Evolutionary conservation across 1,139 yeast genomes (phyloP).

Genomic region (Yamadazyma sp.): DNA sequence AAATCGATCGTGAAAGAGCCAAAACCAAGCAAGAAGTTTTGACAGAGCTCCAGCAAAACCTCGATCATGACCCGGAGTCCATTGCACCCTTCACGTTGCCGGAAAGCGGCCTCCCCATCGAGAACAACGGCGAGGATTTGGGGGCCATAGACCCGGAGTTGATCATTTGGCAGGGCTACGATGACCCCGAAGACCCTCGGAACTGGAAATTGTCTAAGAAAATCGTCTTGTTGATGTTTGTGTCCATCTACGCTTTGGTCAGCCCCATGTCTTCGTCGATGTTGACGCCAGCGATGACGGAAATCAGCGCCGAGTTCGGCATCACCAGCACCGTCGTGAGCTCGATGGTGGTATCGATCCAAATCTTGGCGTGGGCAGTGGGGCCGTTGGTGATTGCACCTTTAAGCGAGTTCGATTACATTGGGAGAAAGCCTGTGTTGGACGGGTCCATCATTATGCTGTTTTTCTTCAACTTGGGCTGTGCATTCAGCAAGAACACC

Average conservation of each 20-base stretch:
- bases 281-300: constrained; percentile 43
- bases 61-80: constrained; percentile 8
- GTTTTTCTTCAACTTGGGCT: constrained; percentile 38
- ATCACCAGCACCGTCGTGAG: constrained; percentile 30
- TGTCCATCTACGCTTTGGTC: constrained; percentile 42
- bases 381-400: constrained; percentile 49
- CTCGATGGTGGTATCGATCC: constrained; percentile 46
- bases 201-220: constrained; percentile 37
- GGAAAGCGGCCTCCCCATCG: constrained; percentile 28
- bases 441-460: constrained; percentile 39
- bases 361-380: constrained; percentile 48
- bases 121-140: constrained; percentile 39
- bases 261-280: constrained; percentile 50
- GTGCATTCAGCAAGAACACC: constrained; percentile 41
- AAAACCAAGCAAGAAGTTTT: constrained; percentile 40
- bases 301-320: constrained; percentile 33
- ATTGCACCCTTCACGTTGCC: constrained; percentile 17
- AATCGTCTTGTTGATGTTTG: constrained; percentile 30
- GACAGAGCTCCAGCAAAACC: constrained; percentile 29
- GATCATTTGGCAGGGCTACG: constrained; percentile 39
- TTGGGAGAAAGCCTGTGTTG: constrained; percentile 42
- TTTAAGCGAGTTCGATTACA: constrained; percentile 41
- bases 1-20: constrained; percentile 35
- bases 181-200: constrained; percentile 42
- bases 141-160: constrained; percentile 42